Evolutionary conservation across 1,284 basidiomycete genomes (phyloP).

Genomic region (Apiotrichum porosum): DNA sequence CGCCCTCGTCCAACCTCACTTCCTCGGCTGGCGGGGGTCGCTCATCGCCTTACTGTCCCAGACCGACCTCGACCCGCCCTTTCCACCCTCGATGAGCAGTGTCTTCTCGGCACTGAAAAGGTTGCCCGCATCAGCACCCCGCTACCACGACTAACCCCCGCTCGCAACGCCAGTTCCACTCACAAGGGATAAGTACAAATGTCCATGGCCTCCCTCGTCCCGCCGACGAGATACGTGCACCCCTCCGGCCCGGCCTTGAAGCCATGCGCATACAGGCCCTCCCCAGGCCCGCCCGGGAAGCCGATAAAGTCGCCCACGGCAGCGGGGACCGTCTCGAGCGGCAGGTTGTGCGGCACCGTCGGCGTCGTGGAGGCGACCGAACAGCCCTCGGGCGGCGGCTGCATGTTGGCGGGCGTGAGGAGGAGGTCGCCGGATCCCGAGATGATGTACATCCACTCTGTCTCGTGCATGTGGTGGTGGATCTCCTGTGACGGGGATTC

Average conservation of each 20-base stretch:
- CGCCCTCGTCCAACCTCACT: too few relatives aligned
- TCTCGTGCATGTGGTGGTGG: slow-evolving; percentile 25
- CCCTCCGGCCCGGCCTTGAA: slow-evolving; percentile 19
- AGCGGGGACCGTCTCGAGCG: slow-evolving; percentile 8
- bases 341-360: neutral
- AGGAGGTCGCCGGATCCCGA: slow-evolving; percentile 13
- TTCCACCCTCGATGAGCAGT: too few relatives aligned
- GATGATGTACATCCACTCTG: slow-evolving; percentile 31
- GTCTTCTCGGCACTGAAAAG: too few relatives aligned
- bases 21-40: too few relatives aligned
- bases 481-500: slow-evolving; percentile 15
- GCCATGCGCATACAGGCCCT: slow-evolving; percentile 19
- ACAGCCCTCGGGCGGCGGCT: too few relatives aligned
- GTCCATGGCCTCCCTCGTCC: slow-evolving; percentile 16
- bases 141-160: too few relatives aligned
- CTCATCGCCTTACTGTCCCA: too few relatives aligned
- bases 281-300: slow-evolving; percentile 9
- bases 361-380: too few relatives aligned
- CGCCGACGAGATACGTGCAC: slow-evolving; percentile 25
- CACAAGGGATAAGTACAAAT: slow-evolving; percentile 29
- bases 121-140: too few relatives aligned
- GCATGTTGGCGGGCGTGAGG: slow-evolving; percentile 1
- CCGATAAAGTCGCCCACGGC: slow-evolving; percentile 26
- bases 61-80: too few relatives aligned
- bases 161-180: neutral